phyloP scores from a whole-genome alignment of 1,284 basidiomycete genomes.

The Salmacisia buchloeana region DNA sequence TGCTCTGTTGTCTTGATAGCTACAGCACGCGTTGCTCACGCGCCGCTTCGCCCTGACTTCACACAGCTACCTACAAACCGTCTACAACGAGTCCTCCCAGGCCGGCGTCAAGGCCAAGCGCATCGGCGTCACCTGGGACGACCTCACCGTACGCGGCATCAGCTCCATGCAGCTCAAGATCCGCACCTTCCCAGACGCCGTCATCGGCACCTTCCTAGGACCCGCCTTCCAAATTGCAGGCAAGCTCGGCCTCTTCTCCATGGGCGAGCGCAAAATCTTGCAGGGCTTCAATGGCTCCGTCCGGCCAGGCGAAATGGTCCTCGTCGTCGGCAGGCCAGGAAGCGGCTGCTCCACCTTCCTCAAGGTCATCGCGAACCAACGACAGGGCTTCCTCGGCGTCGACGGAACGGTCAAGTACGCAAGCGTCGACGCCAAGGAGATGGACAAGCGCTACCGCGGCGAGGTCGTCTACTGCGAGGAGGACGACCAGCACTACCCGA shows the following conservation, averaged over 20 bases:
- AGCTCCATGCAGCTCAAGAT: constrained; percentile 25
- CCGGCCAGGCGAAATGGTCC: constrained; percentile 41
- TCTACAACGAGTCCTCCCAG: constrained; percentile 1
- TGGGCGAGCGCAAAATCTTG: constrained; percentile 15
- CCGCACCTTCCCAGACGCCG: constrained; percentile 48
- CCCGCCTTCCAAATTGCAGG: constrained; percentile 43
- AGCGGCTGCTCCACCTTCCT: constrained; percentile 71
- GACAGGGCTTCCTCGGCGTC: constrained; percentile 60
- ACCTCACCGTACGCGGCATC: constrained; percentile 26
- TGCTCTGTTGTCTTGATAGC: neutral
- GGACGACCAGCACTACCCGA: constrained; percentile 70
- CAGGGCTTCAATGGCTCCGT: constrained; percentile 32
- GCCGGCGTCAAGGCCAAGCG: constrained; percentile 27
- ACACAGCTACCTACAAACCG: neutral
- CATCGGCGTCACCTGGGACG: constrained; percentile 31
- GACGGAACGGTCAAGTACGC: constrained; percentile 66
- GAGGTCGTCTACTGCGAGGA: constrained; percentile 75
- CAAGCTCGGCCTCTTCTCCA: constrained; percentile 3
- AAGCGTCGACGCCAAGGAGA: constrained; percentile 57
- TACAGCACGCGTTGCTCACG: neutral
- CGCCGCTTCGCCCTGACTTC: too few relatives aligned
- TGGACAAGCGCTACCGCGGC: constrained; percentile 60
- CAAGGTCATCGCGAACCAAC: constrained; percentile 66
- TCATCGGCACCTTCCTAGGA: constrained; percentile 39
- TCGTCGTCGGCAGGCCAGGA: constrained; percentile 74